Evolutionary conservation across 306 rosid genomes (phyloP).

Genomic region (Datisca glomerata): DNA sequence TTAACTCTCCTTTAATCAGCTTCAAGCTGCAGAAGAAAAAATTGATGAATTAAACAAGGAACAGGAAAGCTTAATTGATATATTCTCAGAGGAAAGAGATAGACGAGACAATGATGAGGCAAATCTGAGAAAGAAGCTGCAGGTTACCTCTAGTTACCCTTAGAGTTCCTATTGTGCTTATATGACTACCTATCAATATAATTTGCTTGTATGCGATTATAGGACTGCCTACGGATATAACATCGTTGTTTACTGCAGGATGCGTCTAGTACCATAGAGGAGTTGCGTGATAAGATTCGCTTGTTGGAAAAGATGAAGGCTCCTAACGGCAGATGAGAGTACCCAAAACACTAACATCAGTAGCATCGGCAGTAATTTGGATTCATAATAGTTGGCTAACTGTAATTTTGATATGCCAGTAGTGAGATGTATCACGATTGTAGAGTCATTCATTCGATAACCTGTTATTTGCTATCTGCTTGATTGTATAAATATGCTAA

Average conservation of each 20-base stretch:
- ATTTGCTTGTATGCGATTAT: background rate
- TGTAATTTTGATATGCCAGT: no score
- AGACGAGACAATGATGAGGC: slow-evolving; percentile 57
- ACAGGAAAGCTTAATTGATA: slow-evolving; percentile 63
- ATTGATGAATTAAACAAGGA: slow-evolving; percentile 58
- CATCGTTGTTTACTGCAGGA: slow-evolving; percentile 32
- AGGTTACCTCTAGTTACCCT: slow-evolving; percentile 21
- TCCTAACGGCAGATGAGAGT: no score
- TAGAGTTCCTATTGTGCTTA: background rate
- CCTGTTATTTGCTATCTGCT: no score
- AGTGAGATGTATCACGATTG: no score
- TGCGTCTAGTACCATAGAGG: slow-evolving; percentile 63
- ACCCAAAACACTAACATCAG: no score
- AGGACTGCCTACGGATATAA: background rate
- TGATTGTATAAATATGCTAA: no score
- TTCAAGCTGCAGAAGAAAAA: slow-evolving; percentile 31
- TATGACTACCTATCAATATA: background rate
- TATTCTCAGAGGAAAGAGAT: slow-evolving; percentile 80
- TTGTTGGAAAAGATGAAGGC: slow-evolving; percentile 31
- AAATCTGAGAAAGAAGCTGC: slow-evolving; percentile 55
- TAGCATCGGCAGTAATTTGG: no score
- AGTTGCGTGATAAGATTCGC: slow-evolving; percentile 48
- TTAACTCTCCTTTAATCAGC: slow-evolving; percentile 22
- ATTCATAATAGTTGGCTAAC: no score
- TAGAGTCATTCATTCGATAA: no score